Conservation (phyloP, 148 eudicot species). For the Linanthus parryae region DNA sequence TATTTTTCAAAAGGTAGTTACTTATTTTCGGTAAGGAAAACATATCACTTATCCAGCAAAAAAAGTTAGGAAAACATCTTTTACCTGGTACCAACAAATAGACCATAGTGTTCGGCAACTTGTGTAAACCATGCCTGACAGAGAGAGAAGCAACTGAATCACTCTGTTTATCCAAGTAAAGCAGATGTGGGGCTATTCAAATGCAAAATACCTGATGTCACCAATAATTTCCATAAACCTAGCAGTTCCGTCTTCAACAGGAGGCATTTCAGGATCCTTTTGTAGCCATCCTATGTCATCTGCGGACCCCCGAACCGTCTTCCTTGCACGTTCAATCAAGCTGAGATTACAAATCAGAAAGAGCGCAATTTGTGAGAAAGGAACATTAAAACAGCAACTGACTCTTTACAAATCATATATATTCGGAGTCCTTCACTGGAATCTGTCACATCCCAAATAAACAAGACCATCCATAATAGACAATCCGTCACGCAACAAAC, state of each 20-base stretch:
- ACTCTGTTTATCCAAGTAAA: constrained; percentile 6
- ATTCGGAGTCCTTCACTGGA: too few species aligned
- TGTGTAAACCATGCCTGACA: constrained; percentile 93
- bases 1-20: too few species aligned
- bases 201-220: constrained; percentile 54
- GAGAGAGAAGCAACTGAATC: constrained; percentile 17
- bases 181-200: neutral
- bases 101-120: constrained; percentile 72
- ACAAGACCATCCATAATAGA: too few species aligned
- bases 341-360: too few species aligned
- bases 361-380: too few species aligned
- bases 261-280: constrained; percentile 67
- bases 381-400: too few species aligned
- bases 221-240: constrained; percentile 88
- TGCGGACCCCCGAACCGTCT: constrained; percentile 91
- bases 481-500: too few species aligned
- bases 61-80: constrained; percentile 2
- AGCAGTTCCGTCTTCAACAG: constrained; percentile 90
- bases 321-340: constrained; percentile 68
- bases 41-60: too few species aligned
- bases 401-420: too few species aligned
- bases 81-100: constrained; percentile 95
- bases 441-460: too few species aligned
- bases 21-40: too few species aligned
- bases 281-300: constrained; percentile 99